Base-by-base conservation (phyloP, 495 filamentous ascomycete species). In the Hyphodiscus hymeniophilus region DNA sequence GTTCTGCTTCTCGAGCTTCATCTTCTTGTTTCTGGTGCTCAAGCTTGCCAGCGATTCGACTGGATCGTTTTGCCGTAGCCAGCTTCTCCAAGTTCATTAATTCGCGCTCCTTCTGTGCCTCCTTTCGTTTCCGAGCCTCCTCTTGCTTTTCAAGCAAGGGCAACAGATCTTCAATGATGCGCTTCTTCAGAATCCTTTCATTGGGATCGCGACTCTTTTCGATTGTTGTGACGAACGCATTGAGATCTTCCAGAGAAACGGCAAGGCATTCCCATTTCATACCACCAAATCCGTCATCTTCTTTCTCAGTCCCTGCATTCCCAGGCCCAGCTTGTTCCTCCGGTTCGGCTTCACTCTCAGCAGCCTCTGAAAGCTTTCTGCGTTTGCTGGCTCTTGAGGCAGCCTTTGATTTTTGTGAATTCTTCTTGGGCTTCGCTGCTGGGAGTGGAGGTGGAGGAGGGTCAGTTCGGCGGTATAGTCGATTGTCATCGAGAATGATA, bases 181-280 rank as follows among this genome's bases (percentile, higher is more conserved):
- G 74, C 47, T 76, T 73, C 49, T 79, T 72, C 21, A 97, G 67
- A 1, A 75, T 70, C 54, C 89, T 89, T 64, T 96, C 92, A 55
- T 97, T 85, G 17, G 74, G 63, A 61, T 95, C 83, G 47, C 81
- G 84, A 39, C 78, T 84, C 52, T 81, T 84, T 33, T 75, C 76
- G 42, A 96, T 75, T 1, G 74, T 73, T 2, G 74, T 72, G 33
- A 95, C 52, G 58, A 95, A 91, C 0, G 68, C 60, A 39, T 80
- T 77, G 52, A 90, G 88, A 46, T 98, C 85, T 8, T 77, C 64
- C 11, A 90, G 66, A 5, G 81, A 86, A 38, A 94, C 75, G 22
- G 89, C 91, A 20, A 98, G 51, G 60, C 90, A 95, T 58, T 94
- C 88, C 92, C 92, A 97, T 60, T 80, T 89, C 65, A 81, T 81